Conservation (phyloP, 805 yeast species). For the Candida corydali region DNA sequence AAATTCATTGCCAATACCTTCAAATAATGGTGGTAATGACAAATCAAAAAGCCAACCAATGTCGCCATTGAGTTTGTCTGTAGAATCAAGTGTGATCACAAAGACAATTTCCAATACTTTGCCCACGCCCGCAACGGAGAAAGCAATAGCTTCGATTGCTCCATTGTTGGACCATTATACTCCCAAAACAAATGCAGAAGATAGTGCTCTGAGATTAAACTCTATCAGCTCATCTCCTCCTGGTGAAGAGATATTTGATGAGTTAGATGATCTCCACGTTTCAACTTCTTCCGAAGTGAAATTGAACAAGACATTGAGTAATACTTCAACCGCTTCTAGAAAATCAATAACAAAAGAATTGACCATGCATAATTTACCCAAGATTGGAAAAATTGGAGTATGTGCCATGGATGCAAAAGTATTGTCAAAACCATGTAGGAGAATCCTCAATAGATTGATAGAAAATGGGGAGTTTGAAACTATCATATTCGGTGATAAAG, state of each 20-base stretch:
- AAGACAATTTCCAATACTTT: constrained; percentile 3
- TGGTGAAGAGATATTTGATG: constrained; percentile 7
- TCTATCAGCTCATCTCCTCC: constrained; percentile 13
- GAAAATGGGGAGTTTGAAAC: constrained; percentile 96
- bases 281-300: constrained; percentile 11
- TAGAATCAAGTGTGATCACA: constrained; percentile 1
- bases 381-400: constrained; percentile 91
- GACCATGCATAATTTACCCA: constrained; percentile 52
- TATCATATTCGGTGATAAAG: constrained; percentile 95
- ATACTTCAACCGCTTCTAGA: constrained; percentile 28
- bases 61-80: constrained; percentile 27
- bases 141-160: constrained; percentile 75
- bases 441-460: constrained; percentile 79
- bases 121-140: constrained; percentile 34
- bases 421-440: constrained; percentile 90
- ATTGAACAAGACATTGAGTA: constrained; percentile 33
- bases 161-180: constrained; percentile 71
- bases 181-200: constrained; percentile 54
- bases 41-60: constrained; percentile 20
- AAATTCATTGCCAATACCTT: constrained; percentile 3
- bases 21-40: neutral
- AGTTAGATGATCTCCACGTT: constrained; percentile 4
- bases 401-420: constrained; percentile 99
- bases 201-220: constrained; percentile 13
- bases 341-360: constrained; percentile 30